These are phyloP conservation scores for Nepenthes gracilis DNA, from an alignment of 148 eudicot genomes.

Conservation along the genomic window DNA sequence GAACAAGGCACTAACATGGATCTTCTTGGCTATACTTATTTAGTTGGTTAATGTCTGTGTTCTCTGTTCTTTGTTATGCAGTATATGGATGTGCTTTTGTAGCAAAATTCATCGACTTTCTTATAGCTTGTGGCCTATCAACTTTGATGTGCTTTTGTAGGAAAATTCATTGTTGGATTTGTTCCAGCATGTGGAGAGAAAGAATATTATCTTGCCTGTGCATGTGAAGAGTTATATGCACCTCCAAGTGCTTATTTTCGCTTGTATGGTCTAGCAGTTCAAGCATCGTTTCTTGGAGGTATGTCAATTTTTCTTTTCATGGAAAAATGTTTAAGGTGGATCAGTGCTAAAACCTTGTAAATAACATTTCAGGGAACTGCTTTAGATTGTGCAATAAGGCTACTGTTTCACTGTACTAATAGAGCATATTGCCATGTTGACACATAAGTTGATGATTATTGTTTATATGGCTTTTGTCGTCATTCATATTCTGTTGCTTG, in stretches of 20 bases:
- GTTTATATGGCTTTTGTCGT: no score
- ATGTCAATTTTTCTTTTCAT: conserved; percentile 1
- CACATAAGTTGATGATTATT: no score
- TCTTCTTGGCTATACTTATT: background rate
- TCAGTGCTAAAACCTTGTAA: no score
- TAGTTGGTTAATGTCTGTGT: background rate
- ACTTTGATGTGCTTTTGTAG: conserved; percentile 23
- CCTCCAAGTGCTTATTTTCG: conserved; percentile 93
- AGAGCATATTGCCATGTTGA: no score
- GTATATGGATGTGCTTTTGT: no score
- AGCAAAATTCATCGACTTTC: background rate
- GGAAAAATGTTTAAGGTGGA: no score
- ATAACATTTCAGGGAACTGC: no score
- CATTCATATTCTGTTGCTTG: no score
- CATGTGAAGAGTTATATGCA: conserved; percentile 80
- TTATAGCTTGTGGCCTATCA: background rate
- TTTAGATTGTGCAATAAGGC: no score
- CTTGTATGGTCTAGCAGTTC: conserved; percentile 70
- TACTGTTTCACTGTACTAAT: no score
- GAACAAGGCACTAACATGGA: background rate
- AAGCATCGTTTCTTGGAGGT: conserved; percentile 95
- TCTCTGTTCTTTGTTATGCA: background rate
- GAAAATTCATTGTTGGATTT: conserved; percentile 72
- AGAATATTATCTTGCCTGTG: conserved; percentile 88
- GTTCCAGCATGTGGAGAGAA: conserved; percentile 77